These are phyloP conservation scores for Bacidia gigantensis DNA, from an alignment of 495 filamentous ascomycete species.

Conservation along the genomic window DNA sequence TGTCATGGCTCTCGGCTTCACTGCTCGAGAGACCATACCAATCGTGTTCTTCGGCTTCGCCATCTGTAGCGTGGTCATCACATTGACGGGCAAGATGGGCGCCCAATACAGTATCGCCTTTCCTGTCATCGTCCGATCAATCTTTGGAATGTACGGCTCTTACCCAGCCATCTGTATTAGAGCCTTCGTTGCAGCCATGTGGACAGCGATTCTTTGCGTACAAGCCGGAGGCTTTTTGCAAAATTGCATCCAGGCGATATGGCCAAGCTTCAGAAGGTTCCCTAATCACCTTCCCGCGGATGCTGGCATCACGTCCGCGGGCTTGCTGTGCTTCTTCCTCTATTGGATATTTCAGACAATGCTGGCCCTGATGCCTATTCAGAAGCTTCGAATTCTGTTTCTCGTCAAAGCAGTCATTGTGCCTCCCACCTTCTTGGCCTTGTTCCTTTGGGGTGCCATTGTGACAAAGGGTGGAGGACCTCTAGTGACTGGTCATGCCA, in stretches of 20 bases:
- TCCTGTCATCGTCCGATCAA: conserved; percentile 19
- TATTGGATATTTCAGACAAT: conserved; percentile 34
- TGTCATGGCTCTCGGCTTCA: conserved; percentile 35
- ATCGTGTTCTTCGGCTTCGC: conserved; percentile 33
- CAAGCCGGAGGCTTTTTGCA: conserved; percentile 33
- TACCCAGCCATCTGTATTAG: conserved; percentile 29
- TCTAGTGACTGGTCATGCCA: conserved; percentile 18
- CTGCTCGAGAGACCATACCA: conserved; percentile 32
- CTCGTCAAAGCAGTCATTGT: conserved; percentile 42
- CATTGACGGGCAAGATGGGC: conserved; percentile 33
- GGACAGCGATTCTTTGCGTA: conserved; percentile 35
- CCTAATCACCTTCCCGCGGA: conserved; percentile 33
- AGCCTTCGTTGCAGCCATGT: conserved; percentile 37
- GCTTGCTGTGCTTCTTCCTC: conserved; percentile 35
- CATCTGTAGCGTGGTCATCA: conserved; percentile 31
- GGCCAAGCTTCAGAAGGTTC: conserved; percentile 39
- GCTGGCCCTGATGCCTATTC: conserved; percentile 38
- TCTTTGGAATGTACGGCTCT: conserved; percentile 46
- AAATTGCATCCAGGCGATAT: conserved; percentile 38
- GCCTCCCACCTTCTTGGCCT: conserved; percentile 37
- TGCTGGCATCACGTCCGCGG: conserved; percentile 34
- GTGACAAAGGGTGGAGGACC: conserved; percentile 30
- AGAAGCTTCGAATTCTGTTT: conserved; percentile 44
- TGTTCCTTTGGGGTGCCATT: conserved; percentile 39
- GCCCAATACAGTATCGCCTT: conserved; percentile 22